Conservation (phyloP, 495 filamentous ascomycete species). For the Elasticomyces elasticus region DNA sequence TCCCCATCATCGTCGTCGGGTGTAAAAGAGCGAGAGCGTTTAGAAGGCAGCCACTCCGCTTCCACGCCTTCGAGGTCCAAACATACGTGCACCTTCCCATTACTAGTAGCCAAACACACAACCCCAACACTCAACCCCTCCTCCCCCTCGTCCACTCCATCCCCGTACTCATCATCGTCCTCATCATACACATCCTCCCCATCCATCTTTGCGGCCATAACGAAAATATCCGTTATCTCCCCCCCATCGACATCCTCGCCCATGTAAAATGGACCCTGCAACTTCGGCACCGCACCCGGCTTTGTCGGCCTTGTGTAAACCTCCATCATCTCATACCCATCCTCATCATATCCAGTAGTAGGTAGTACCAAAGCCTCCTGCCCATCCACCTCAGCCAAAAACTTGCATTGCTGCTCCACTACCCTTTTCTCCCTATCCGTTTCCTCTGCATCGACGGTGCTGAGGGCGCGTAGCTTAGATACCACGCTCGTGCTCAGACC, state of each 20-base stretch:
- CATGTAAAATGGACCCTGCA: conserved; percentile 79
- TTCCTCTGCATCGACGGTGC: conserved; percentile 48
- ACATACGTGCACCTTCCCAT: conserved; percentile 64
- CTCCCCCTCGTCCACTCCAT: conserved; percentile 40
- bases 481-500: conserved; percentile 66
- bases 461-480: conserved; percentile 49
- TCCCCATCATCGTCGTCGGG: conserved; percentile 18
- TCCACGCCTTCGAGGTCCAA: conserved; percentile 71
- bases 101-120: conserved; percentile 64
- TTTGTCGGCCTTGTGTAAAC: conserved; percentile 59
- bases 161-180: conserved; percentile 34
- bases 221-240: conserved; percentile 55
- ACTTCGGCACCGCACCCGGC: conserved; percentile 62
- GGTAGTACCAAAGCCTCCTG: conserved; percentile 55
- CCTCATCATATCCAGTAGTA: too few species aligned
- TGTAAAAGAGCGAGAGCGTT: conserved; percentile 17
- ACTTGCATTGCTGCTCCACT: conserved; percentile 61
- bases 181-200: conserved; percentile 44
- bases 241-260: conserved; percentile 54
- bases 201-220: conserved; percentile 45
- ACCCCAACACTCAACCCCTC: conserved; percentile 61
- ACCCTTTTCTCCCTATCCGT: conserved; percentile 50
- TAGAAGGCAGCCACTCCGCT: conserved; percentile 67
- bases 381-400: conserved; percentile 71
- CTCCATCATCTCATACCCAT: conserved; percentile 36